Evolutionary conservation across 371 early-diverging fungal genomes (phyloP).

Genomic region (Mucor indicus): DNA sequence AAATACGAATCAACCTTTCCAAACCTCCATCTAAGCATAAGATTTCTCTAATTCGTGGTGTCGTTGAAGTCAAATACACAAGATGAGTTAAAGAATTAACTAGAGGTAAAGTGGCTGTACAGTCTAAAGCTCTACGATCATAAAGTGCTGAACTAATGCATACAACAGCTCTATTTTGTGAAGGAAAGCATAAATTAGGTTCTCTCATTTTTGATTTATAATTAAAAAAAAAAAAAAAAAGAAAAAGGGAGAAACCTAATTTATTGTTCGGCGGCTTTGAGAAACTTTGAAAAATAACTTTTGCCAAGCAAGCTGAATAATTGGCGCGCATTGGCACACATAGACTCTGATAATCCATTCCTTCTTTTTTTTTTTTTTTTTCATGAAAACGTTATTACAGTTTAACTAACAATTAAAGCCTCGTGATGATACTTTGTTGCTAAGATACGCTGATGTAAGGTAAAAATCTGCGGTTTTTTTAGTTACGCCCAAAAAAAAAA

Average conservation of each 20-base stretch:
- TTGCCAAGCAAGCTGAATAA: no score
- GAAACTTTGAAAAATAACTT: no score
- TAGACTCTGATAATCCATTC: no score
- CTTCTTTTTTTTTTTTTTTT: no score
- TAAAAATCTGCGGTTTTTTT: no score
- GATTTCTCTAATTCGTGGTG: conserved; percentile 77
- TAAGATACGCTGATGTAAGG: no score
- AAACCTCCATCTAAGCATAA: conserved; percentile 86
- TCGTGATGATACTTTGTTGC: no score
- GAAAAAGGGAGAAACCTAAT: conserved; percentile 1
- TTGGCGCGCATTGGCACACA: no score
- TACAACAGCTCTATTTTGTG: conserved; percentile 73
- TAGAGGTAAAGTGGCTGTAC: conserved; percentile 82
- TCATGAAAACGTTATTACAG: no score
- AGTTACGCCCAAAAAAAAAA: no score
- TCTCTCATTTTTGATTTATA: conserved; percentile 62
- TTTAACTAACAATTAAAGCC: no score
- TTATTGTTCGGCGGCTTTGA: no score
- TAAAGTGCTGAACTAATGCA: conserved; percentile 80
- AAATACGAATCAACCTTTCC: conserved; percentile 77
- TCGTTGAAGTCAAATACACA: conserved; percentile 78
- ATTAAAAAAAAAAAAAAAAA: conserved; percentile 4
- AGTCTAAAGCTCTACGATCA: conserved; percentile 88
- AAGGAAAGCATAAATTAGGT: conserved; percentile 76
- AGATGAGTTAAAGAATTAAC: conserved; percentile 87